Conservation (phyloP, 2,329 filamentous ascomycete genomes). For the Pyrenophora graminea region DNA sequence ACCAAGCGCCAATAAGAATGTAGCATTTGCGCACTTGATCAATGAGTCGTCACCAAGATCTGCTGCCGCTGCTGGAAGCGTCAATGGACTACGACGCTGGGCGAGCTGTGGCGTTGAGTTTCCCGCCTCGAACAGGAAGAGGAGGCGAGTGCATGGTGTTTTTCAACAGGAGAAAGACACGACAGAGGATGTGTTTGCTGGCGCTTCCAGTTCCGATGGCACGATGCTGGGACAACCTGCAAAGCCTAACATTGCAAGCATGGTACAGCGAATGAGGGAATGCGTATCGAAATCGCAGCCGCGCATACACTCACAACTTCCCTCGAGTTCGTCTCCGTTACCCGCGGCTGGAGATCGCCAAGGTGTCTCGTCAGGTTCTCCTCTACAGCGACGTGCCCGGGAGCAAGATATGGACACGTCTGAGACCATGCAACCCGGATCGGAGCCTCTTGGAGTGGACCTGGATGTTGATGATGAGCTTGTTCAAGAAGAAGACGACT, state of each 20-base stretch:
- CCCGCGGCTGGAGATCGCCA: constrained; percentile 41
- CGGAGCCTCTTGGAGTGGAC: constrained; percentile 6
- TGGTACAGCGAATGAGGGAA: constrained; percentile 53
- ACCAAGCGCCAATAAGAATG: constrained; percentile 40
- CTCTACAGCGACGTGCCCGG: constrained; percentile 34
- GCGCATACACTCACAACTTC: constrained; percentile 33
- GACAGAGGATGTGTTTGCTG: constrained; percentile 36
- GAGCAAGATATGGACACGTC: constrained; percentile 16
- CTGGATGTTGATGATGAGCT: constrained; percentile 8
- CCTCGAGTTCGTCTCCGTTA: constrained; percentile 55
- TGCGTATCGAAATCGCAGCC: constrained; percentile 43
- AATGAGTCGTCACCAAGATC: constrained; percentile 54
- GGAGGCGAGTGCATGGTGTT: constrained; percentile 42
- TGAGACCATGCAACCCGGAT: constrained; percentile 11
- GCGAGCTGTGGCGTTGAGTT: constrained; percentile 57
- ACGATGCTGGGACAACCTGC: constrained; percentile 29
- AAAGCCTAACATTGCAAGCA: constrained; percentile 37
- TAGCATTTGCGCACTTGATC: constrained; percentile 51
- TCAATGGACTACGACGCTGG: constrained; percentile 54
- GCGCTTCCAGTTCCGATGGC: constrained; percentile 39
- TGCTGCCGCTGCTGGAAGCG: constrained; percentile 50
- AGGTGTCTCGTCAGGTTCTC: constrained; percentile 30
- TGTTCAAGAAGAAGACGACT: constrained; percentile 6
- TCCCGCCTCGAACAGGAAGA: constrained; percentile 50
- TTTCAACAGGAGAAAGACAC: constrained; percentile 37